Base-by-base conservation (phyloP, 352 stramenopile genomes). In the Pilasporangium apinafurcum region DNA sequence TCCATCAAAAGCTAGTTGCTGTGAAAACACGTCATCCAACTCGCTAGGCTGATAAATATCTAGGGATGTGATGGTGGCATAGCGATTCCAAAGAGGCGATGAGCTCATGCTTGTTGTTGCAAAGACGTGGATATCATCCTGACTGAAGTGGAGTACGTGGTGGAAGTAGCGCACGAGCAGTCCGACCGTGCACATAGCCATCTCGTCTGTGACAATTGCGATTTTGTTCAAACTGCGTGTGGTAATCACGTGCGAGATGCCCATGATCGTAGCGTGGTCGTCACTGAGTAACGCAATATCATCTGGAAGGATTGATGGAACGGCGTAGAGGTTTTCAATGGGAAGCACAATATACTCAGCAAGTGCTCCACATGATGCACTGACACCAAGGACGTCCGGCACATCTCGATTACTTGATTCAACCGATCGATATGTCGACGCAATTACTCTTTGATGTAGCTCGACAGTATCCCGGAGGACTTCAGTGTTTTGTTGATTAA, bases 261-360 rank as follows among this genome's bases (percentile, higher is more conserved):
- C 53, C 7, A 82, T 37, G 10, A 69, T 53, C 28, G 74, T 36
- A 4, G 69, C 56, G 2, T 61, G 32, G 51, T 82, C 69, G 43
- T 61, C 55, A 0, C 62, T 49, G 9, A 79, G 35, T 7, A 82
- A 51, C 41, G 65, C 57, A 12, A 82, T 17, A 20, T 79, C 65
- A 28, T 79, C 56, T 12, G 69, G 57, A 4, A 82, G 9, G 12
- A 7, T 25, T 7, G 38, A 24, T 14, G 69, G 63, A 2, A 79
- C 40, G 16, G 51, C 48, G 5, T 38, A 48, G 27, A 82, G 35
- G 20, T 59, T 77, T 5, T 48, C 45, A 20, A 62, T 10, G 17
- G 66, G 69, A 8, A 82, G 8, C 20, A 68, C 65, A 16, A 77
- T 52, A 51, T 60, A 71, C 39, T 82, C 56, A 5, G 60, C 53